Base-by-base conservation (phyloP, 2,329 filamentous ascomycete genomes). In the Pseudogymnoascus sp. region DNA sequence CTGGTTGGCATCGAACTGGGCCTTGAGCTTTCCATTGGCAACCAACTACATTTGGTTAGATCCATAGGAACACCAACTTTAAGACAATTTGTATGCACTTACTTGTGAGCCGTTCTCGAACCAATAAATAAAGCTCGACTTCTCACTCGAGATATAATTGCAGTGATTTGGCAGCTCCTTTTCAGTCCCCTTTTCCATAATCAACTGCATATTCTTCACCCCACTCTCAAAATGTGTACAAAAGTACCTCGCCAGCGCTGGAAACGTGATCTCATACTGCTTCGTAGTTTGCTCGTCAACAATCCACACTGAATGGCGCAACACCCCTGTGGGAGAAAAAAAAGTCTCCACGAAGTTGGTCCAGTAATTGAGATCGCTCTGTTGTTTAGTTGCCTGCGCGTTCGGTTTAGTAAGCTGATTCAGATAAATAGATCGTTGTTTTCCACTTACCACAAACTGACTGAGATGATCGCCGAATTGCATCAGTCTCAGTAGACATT, bases 151-250 rank as follows among this genome's bases (percentile, higher is more conserved):
- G 21, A 97, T 88, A 68, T 87, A 87, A 70, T 89, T 86, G 53
- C 85, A 85, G 59, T 88, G 86, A 63, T 83, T 84, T 1, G 82
- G 79, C 37, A 89, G 74, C 9, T 80, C 76, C 60, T 79, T 80
- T 67, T 88, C 85, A 0, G 76, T 76, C 1, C 80, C 80, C 70
- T 85, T 87, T 69, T 96, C 92, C 70, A 96, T 83, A 21, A 92
- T 85, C 72, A 97, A 83, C 73, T 96, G 91, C 69, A 97, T 90
- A 62, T 87, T 90, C 69, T 85, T 88, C 63, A 97, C 87, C 6
- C 92, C 93, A 65, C 91, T 93, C 64, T 88, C 88, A 73, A 95
- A 97, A 70, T 96, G 89, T 0, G 91, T 93, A 70, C 89, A 86
- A 73, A 96, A 97, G 75, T 95, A 97, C 70, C 93, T 87, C 35